Base-by-base conservation (phyloP, 257 asterid genomes). In the Solanum corneliomulleri region DNA sequence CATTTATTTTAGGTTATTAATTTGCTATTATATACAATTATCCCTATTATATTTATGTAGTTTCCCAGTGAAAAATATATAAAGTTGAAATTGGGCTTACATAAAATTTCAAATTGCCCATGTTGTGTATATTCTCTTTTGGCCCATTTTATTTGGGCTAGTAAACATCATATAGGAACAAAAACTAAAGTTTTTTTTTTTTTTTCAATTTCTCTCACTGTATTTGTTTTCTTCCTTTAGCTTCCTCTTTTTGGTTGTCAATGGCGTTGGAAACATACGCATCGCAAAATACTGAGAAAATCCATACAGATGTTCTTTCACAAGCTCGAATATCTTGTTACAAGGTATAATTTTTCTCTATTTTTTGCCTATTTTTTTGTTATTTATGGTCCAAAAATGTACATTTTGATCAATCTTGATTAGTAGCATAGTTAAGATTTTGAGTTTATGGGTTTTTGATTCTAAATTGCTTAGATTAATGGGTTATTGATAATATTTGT, bases 241-340 rank as follows among this genome's bases (percentile, higher is more conserved):
- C 66, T 82, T 66, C 84, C 20, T 52, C 14, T 18, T 74, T 74
- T 21, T 70, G 72, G 20, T 33, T 45, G 31, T 83, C 86, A 70
- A 93, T 94, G 98, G 93, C 97, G 86, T 14, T 91, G 93, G 98
- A 92, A 92, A 90, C 98, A 9, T 93, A 92, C 85, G 88, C 97
- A 58, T 89, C 94, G 13, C 95, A 90, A 85, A 87, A 78, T 75
- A 49, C 93, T 15, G 96, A 94, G 58, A 88, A 90, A 89, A 91
- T 97, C 82, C 97, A 85, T 85, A 81, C 92, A 9, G 98, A 95
- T 87, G 98, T 97, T 87, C 98, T 95, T 77, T 92, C 94, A 2
- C 72, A 92, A 89, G 95, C 96, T 31, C 89, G 99, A 84, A 44
- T 56, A n/a, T 89, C 97, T 88, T 97, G 98, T 88, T 93, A 94